Evolutionary conservation across 257 asterid genomes (phyloP), one percentile per base, ranked within the genome.

Genomic region (Solanum piurae): DNA sequence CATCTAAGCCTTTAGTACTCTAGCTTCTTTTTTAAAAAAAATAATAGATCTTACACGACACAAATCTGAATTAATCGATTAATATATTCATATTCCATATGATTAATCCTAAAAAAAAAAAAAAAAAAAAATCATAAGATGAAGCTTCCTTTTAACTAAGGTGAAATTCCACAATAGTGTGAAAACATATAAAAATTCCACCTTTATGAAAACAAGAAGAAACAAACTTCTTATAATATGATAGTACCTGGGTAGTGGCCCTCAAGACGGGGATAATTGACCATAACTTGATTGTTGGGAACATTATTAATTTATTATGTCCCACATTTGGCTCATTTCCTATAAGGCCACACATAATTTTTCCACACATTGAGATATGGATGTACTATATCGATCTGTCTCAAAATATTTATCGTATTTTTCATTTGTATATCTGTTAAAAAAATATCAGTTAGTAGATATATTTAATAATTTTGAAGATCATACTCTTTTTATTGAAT

Each of bases 31-130:
- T 14, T 25, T 5, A 12, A 14, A 42, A 12, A 31, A 31, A 33
- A 44, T 13, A 46, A 31, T 3, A 1, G 0, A 38, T n/a, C 1
- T 11, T 38, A 38, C 3, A 2, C 0, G 6, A 5, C 3, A 1
- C 33, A 31, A 75, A 23, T 75, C 0, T 12, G 0, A 38, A 75
- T 12, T 75, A 75, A n/a, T 40, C 6, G 6, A 64, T n/a, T 12
- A 64, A 5, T 10, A 1, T n/a, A 64, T 64, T 64, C 18, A 64
- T 25, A 9, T 64, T 25, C 9, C 34, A 25, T 64, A n/a, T 64
- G 34, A 25, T 64, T 64, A 64, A 25, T 9, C 33, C 33, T 33
- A 0, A 8, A 16, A 16, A 71, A 36, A 34, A 0, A 7, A 7
- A 16, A 71, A 36, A 34, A 52, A 46, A 38, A 23, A 38, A 0